Conservation (phyloP, 805 yeast species). For the Cyberlindnera maclurae region DNA sequence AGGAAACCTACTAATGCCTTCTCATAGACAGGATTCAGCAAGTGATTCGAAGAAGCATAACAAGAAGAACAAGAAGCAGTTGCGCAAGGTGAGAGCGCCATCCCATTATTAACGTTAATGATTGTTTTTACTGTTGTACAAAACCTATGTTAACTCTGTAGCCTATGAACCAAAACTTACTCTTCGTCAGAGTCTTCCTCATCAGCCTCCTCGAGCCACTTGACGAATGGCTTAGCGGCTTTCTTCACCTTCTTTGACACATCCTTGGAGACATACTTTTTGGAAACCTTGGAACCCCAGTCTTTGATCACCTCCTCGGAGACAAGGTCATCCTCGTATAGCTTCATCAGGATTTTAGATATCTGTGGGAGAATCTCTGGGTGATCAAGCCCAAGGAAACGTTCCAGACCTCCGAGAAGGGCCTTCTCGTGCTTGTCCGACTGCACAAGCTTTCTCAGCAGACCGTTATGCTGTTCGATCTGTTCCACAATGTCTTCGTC, state of each 20-base stretch:
- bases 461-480: constrained; percentile 71
- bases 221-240: constrained; percentile 92
- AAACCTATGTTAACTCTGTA: background rate
- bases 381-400: constrained; percentile 78
- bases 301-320: constrained; percentile 73
- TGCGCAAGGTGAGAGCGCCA: constrained; percentile 10
- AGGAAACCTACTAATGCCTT: constrained; percentile 65
- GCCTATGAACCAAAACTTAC: background rate
- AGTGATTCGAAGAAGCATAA: constrained; percentile 47
- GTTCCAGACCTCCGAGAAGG: constrained; percentile 91
- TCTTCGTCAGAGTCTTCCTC: constrained; percentile 29
- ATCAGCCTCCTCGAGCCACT: constrained; percentile 94
- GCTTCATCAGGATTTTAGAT: constrained; percentile 74
- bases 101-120: background rate
- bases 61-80: constrained; percentile 67
- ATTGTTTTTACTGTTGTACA: background rate
- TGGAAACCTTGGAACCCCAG: constrained; percentile 90
- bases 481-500: constrained; percentile 69
- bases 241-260: constrained; percentile 88
- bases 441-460: constrained; percentile 70
- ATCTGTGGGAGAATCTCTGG: constrained; percentile 62
- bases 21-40: constrained; percentile 46
- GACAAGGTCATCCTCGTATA: constrained; percentile 78
- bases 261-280: constrained; percentile 90
- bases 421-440: constrained; percentile 73